Evolutionary conservation across 2,329 filamentous ascomycete species (phyloP).

Genomic region (Atkinsonella texensis): DNA sequence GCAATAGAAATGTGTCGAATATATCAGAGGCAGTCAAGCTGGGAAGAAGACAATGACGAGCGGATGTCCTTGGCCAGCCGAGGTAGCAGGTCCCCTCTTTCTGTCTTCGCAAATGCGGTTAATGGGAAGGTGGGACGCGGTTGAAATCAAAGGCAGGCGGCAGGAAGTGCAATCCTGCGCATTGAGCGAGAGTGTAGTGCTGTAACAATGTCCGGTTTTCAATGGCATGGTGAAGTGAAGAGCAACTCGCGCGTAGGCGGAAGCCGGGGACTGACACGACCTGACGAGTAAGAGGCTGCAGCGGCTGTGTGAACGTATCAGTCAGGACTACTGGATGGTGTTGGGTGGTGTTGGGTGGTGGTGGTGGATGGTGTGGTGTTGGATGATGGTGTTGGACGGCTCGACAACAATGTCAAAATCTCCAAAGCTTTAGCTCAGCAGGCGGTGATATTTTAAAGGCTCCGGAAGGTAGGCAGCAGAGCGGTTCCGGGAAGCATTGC

Average conservation of each 20-base stretch:
- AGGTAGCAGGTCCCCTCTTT: slow-evolving; percentile 5
- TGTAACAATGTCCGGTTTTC: slow-evolving; percentile 2
- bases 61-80: background rate
- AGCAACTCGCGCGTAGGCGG: background rate
- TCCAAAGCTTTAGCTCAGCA: background rate
- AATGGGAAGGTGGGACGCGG: slow-evolving; percentile 5
- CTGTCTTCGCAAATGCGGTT: slow-evolving; percentile 4
- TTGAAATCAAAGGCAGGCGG: slow-evolving; percentile 1
- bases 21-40: background rate
- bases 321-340: background rate
- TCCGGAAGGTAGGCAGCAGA: background rate
- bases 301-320: background rate
- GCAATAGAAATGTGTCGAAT: background rate
- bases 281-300: background rate
- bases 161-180: background rate
- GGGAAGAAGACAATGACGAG: background rate
- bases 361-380: no score
- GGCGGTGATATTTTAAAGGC: background rate
- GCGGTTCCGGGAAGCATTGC: background rate
- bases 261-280: slow-evolving; percentile 1
- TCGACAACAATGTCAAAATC: background rate
- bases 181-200: background rate
- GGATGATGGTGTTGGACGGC: background rate
- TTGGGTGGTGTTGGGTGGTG: background rate
- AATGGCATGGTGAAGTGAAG: slow-evolving; percentile 6